Conservation (phyloP, 73 alveolate species). For the Chromera velia region DNA sequence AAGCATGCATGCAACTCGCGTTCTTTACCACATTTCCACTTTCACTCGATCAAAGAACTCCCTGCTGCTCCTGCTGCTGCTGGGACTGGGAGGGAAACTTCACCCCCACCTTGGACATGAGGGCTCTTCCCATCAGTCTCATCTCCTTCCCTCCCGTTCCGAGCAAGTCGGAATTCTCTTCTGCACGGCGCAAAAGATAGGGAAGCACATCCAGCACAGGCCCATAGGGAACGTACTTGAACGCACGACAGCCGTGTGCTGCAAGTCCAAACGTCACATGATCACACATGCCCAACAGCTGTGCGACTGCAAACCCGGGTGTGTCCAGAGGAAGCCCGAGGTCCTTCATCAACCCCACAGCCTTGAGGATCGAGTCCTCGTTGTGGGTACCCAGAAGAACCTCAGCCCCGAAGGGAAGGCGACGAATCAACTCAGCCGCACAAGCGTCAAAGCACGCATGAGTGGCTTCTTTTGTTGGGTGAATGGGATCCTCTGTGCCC, state of each 20-base stretch:
- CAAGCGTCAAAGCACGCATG: constrained; percentile 48
- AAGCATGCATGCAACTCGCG: too few species aligned
- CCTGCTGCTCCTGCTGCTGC: too few species aligned
- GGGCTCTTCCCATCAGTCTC: too few species aligned
- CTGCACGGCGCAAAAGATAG: constrained; percentile 59
- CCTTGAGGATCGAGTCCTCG: constrained; percentile 35
- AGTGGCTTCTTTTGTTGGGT: constrained; percentile 50
- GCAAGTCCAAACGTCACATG: constrained; percentile 30
- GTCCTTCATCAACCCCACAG: constrained; percentile 10
- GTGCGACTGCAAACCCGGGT: constrained; percentile 43
- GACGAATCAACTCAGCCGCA: constrained; percentile 8
- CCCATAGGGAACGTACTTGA: constrained; percentile 64
- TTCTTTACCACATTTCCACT: too few species aligned
- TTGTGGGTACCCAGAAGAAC: constrained; percentile 62
- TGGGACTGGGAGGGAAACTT: too few species aligned
- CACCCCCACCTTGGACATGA: too few species aligned
- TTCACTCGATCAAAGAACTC: too few species aligned
- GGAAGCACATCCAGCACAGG: constrained; percentile 64
- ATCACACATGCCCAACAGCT: constrained; percentile 63
- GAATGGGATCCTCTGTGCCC: constrained; percentile 50
- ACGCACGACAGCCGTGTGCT: constrained; percentile 39
- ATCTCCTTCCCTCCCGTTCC: constrained; percentile 2
- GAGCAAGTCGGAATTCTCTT: constrained; percentile 55
- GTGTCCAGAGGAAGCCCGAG: background rate
- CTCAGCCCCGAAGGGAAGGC: constrained; percentile 6